Evolutionary conservation across 2,329 filamentous ascomycete genomes (phyloP), one percentile per base, ranked within the genome.

Genomic region (Neonectria hederae): DNA sequence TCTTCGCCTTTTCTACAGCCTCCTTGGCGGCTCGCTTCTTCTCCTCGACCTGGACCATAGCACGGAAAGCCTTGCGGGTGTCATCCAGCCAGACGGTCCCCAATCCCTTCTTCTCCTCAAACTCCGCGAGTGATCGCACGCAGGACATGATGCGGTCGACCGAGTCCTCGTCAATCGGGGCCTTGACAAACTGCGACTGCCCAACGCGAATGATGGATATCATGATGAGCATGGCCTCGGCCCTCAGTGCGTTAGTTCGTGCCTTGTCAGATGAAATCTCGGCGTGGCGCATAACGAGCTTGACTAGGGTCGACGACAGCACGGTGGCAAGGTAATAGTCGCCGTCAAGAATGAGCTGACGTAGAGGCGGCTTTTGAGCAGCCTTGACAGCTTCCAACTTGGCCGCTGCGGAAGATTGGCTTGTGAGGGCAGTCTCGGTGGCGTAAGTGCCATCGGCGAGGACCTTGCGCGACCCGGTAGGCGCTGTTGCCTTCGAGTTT

Each of bases 181-280:
- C 92, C 83, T 98, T 98, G 76, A 97, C 96, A 72, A 99, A 99
- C 69, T 97, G 93, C n/a, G 95, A 98, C 81, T 99, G 96, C 43
- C 96, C 96, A 65, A 97, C 96, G 54, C 96, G 94, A 70, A 99
- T 93, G 71, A 99, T 97, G 5, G 96, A 98, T 73, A 99, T 97
- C 94, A 98, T 97, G 77, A 99, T 98, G 57, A 99, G 87, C 96
- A 99, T 99, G 48, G 96, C 96, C 80, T 99, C 96, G 4, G 96
- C 96, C 54, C 93, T 91, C 26, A 99, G 87, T 30, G 95, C 94
- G 74, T 99, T 99, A 30, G 95, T 98, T 42, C 96, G 91, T 46
- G 92, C 92, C 46, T 86, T 81, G 73, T 97, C 95, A 24, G 91
- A 84, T 1, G 95, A 97, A 65, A 98, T 94, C 76, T 98, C 94